phyloP scores from a whole-genome alignment of 2,329 filamentous ascomycete species.

The Ascochyta koolunga region DNA sequence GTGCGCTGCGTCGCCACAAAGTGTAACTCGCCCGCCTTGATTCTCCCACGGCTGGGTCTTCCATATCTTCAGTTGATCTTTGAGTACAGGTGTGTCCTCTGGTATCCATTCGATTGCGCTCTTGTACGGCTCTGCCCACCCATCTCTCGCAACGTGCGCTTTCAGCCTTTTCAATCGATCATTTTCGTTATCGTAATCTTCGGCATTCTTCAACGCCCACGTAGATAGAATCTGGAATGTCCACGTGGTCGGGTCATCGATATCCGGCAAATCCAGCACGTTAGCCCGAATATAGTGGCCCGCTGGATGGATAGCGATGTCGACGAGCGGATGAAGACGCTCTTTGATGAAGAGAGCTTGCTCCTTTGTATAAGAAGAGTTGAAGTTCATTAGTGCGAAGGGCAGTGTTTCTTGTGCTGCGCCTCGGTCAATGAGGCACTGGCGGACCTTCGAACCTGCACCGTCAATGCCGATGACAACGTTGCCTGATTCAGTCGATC shows the following conservation, averaged over 20 bases:
- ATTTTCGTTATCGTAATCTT: conserved; percentile 36
- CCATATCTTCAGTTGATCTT: conserved; percentile 46
- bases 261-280: conserved; percentile 42
- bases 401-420: conserved; percentile 33
- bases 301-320: conserved; percentile 40
- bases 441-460: conserved; percentile 36
- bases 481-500: conserved; percentile 28
- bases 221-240: conserved; percentile 44
- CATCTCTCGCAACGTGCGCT: conserved; percentile 32
- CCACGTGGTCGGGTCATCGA: conserved; percentile 43
- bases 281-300: conserved; percentile 39
- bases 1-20: conserved; percentile 50
- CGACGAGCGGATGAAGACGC: conserved; percentile 35
- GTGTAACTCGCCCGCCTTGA: conserved; percentile 38
- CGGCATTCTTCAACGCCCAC: conserved; percentile 33
- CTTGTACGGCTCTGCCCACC: conserved; percentile 44
- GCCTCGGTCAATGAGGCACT: conserved; percentile 26
- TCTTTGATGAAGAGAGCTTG: conserved; percentile 36
- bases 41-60: conserved; percentile 45
- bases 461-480: conserved; percentile 36
- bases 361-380: conserved; percentile 31
- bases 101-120: conserved; percentile 43
- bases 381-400: conserved; percentile 41
- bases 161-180: conserved; percentile 34
- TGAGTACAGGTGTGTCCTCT: conserved; percentile 34